Percentiles rank a stretch among this genome's conserved stretches.
These are phyloP conservation scores for Musa balbisiana DNA, from an alignment of 202 grass and related monocot species.

Conservation along the genomic window DNA sequence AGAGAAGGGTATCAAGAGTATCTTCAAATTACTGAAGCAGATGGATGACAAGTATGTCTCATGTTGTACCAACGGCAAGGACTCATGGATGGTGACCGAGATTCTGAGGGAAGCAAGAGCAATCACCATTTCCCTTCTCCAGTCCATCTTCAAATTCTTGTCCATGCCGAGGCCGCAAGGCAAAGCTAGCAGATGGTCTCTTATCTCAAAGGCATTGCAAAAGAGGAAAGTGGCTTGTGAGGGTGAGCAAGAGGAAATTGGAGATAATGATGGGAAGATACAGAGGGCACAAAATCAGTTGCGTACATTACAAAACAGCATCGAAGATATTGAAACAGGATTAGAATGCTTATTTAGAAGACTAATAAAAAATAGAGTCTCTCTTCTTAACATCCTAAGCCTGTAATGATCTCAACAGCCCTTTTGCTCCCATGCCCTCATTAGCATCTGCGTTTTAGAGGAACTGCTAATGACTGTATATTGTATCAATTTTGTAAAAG, in stretches of 20 bases:
- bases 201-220: slow-evolving; percentile 7
- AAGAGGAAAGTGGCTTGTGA: slow-evolving; percentile 14
- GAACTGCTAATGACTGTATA: neutral
- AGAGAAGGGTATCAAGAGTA: slow-evolving; percentile 40
- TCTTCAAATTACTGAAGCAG: slow-evolving; percentile 1
- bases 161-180: neutral
- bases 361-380: neutral
- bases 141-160: neutral
- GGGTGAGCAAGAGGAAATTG: neutral
- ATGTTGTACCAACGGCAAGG: neutral
- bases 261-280: neutral
- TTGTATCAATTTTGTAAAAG: neutral
- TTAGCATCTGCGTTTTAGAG: neutral
- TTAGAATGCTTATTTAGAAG: slow-evolving; percentile 7
- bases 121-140: neutral
- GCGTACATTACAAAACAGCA: neutral
- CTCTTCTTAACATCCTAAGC: slow-evolving; percentile 4
- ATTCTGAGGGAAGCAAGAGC: slow-evolving; percentile 1
- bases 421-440: neutral
- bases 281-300: neutral
- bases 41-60: neutral
- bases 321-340: neutral
- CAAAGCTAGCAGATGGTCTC: slow-evolving; percentile 2
- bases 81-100: neutral
- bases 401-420: neutral